phyloP scores from a whole-genome alignment of 768 basidiomycete genomes.

The Termitomyces heimii region DNA sequence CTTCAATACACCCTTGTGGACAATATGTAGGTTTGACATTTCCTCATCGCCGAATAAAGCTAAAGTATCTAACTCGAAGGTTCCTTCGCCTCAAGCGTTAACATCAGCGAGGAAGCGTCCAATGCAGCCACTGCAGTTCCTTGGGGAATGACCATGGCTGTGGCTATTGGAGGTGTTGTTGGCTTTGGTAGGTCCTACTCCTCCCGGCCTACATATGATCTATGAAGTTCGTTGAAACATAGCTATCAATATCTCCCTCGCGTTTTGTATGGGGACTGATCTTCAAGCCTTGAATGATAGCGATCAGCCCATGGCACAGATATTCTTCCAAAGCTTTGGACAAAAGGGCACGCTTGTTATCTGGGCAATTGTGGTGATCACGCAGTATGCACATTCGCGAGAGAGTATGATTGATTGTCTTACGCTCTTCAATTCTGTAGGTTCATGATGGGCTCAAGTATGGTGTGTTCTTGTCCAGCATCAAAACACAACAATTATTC shows the following conservation, averaged over 20 bases:
- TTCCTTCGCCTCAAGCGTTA: slow-evolving; percentile 50
- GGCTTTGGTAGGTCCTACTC: slow-evolving; percentile 46
- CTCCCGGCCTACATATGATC: background rate
- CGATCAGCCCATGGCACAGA: slow-evolving; percentile 54
- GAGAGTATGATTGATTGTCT: background rate
- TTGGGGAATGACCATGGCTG: slow-evolving; percentile 58
- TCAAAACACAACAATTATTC: background rate
- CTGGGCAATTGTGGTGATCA: slow-evolving; percentile 32
- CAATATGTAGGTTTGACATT: slow-evolving; percentile 27
- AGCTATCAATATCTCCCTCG: slow-evolving; percentile 60
- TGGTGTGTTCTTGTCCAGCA: slow-evolving; percentile 23
- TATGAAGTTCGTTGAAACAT: background rate
- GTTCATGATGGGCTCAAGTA: slow-evolving; percentile 57
- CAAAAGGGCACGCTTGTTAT: slow-evolving; percentile 29
- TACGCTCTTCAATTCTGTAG: slow-evolving; percentile 15
- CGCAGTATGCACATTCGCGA: slow-evolving; percentile 25
- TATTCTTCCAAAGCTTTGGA: slow-evolving; percentile 48
- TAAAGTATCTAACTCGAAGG: background rate
- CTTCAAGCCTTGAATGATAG: slow-evolving; percentile 35
- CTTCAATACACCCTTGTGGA: slow-evolving; percentile 39
- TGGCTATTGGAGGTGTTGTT: slow-evolving; percentile 51
- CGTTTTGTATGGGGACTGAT: slow-evolving; percentile 61
- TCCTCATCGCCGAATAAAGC: background rate
- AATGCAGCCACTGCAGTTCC: slow-evolving; percentile 72
- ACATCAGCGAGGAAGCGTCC: slow-evolving; percentile 67